A percentile compares a stretch with the other conserved stretches of the same genome.
Conservation (phyloP, 2,329 filamentous ascomycete species). For the Alternaria novae-zelandiae region DNA sequence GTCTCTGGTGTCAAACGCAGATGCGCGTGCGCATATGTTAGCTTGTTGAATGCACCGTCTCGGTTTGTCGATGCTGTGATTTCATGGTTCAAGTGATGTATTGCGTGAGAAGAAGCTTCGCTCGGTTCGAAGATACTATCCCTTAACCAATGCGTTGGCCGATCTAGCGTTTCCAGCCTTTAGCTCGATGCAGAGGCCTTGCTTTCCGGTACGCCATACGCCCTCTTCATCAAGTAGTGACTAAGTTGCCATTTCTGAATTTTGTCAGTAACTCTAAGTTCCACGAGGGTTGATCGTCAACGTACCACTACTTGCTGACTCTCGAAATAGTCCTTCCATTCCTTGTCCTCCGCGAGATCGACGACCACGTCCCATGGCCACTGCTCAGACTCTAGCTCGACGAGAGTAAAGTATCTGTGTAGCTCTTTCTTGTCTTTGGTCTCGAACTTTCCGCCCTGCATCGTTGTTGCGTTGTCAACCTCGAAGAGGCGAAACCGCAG, state of each 20-base stretch:
- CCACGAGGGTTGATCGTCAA: background rate
- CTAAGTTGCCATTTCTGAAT: slow-evolving; percentile 23
- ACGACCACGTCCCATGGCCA: slow-evolving; percentile 28
- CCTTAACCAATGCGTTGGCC: background rate
- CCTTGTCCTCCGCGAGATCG: slow-evolving; percentile 14
- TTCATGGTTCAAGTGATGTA: background rate
- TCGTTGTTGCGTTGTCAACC: slow-evolving; percentile 14
- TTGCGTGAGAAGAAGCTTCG: background rate
- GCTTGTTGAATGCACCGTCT: background rate
- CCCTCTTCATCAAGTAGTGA: slow-evolving; percentile 14
- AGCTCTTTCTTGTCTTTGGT: slow-evolving; percentile 11
- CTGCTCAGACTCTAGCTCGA: slow-evolving; percentile 22
- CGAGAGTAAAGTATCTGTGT: slow-evolving; percentile 17
- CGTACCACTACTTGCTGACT: slow-evolving; percentile 16
- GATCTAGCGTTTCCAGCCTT: background rate
- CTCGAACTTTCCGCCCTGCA: slow-evolving; percentile 1
- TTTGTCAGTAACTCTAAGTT: background rate
- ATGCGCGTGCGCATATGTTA: slow-evolving; percentile 21
- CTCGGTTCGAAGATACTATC: background rate
- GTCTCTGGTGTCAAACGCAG: slow-evolving; percentile 28
- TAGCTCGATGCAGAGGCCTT: background rate
- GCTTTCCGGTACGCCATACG: background rate
- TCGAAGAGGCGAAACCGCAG: slow-evolving; percentile 23
- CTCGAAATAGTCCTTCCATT: slow-evolving; percentile 23
- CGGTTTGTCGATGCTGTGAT: background rate